phyloP scores from a whole-genome alignment of 176 grass and related monocot species.

The Avena eriantha region DNA sequence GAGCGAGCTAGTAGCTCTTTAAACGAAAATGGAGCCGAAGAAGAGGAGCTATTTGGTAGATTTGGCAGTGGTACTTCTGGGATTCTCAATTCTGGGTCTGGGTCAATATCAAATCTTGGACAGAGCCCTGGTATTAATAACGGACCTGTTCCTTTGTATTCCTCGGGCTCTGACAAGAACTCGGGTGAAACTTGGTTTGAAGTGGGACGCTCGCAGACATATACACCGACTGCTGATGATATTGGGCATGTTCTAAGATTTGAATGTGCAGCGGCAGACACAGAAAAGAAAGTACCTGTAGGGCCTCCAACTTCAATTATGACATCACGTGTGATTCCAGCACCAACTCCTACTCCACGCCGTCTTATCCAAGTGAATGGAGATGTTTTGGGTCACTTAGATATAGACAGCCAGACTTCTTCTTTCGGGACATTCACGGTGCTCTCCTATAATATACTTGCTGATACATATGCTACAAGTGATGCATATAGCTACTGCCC shows the following conservation, averaged over 20 bases:
- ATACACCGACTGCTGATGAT: slow-evolving; percentile 94
- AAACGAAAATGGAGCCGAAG: slow-evolving; percentile 92
- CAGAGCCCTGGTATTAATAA: slow-evolving; percentile 66
- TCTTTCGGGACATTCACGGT: slow-evolving; percentile 85
- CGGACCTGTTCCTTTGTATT: slow-evolving; percentile 57
- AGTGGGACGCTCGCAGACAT: slow-evolving; percentile 73
- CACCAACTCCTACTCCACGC: slow-evolving; percentile 90
- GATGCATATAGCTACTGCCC: slow-evolving; percentile 96
- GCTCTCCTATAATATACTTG: slow-evolving; percentile 98
- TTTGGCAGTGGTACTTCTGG: slow-evolving; percentile 63
- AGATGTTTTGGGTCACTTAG: slow-evolving; percentile 69
- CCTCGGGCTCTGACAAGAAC: slow-evolving; percentile 66
- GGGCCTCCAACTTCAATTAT: slow-evolving; percentile 74
- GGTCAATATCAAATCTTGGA: slow-evolving; percentile 58
- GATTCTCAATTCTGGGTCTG: slow-evolving; percentile 58
- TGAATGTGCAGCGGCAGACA: slow-evolving; percentile 76
- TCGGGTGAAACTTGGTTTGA: slow-evolving; percentile 94
- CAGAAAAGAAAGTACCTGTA: slow-evolving; percentile 64
- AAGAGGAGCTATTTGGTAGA: slow-evolving; percentile 92
- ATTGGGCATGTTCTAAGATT: slow-evolving; percentile 96
- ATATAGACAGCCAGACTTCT: slow-evolving; percentile 68
- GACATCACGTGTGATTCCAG: slow-evolving; percentile 96
- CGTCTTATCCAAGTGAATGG: slow-evolving; percentile 86
- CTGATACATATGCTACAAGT: slow-evolving; percentile 88
- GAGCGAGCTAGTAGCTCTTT: slow-evolving; percentile 79